phyloP scores from a whole-genome alignment of 2,329 filamentous ascomycete species.

The Dendryphion nanum region DNA sequence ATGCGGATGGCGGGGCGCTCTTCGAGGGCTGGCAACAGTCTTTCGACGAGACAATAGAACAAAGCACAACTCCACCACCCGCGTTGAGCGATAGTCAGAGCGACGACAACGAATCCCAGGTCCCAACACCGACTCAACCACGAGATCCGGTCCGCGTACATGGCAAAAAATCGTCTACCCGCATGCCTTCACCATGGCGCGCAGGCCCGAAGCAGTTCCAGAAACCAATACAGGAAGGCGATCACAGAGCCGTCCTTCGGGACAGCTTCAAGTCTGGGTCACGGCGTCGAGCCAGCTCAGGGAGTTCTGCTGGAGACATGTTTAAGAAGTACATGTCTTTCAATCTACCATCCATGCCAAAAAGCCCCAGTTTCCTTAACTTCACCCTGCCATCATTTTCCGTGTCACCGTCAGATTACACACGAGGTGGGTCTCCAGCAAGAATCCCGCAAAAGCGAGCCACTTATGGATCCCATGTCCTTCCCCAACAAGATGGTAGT shows the following conservation, averaged over 20 bases:
- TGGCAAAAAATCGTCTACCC: conserved; percentile 10
- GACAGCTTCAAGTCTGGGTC: conserved; percentile 37
- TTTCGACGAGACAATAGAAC: conserved; percentile 21
- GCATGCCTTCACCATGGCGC: conserved; percentile 48
- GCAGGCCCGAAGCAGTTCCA: conserved; percentile 38
- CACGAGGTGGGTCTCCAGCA: conserved; percentile 11
- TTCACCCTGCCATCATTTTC: conserved; percentile 37
- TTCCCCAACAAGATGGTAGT: conserved; percentile 21
- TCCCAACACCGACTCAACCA: background rate
- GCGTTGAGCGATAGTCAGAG: conserved; percentile 1
- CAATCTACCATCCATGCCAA: conserved; percentile 37
- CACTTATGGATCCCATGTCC: conserved; percentile 10
- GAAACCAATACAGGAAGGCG: conserved; percentile 21
- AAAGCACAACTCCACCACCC: conserved; percentile 5
- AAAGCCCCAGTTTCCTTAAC: conserved; percentile 34
- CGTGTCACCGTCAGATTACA: conserved; percentile 23
- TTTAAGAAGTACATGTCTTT: conserved; percentile 38
- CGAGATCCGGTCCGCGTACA: background rate
- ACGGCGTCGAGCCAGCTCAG: conserved; percentile 41
- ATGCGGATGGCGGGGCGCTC: conserved; percentile 44
- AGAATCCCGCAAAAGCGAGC: conserved; percentile 14
- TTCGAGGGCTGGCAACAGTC: conserved; percentile 44
- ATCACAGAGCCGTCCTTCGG: conserved; percentile 36
- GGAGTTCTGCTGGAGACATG: conserved; percentile 31
- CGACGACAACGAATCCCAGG: background rate